Conservation (phyloP, 2,329 filamentous ascomycete genomes). For the Monosporascus cannonballus region DNA sequence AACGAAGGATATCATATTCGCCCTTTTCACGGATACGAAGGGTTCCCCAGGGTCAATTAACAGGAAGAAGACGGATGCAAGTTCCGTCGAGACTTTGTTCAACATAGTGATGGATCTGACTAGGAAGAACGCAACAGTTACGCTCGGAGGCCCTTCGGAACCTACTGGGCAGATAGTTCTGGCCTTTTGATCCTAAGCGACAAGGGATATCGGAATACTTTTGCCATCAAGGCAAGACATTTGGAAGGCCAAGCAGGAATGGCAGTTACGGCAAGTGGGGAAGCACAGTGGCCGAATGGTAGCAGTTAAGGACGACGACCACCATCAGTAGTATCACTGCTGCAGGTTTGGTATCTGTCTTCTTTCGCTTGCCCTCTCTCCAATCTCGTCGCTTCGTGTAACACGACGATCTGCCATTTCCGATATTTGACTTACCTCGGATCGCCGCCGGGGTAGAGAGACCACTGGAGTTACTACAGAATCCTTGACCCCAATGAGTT, state of each 20-base stretch:
- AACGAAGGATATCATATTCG: slow-evolving; percentile 10
- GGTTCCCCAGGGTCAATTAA: slow-evolving; percentile 24
- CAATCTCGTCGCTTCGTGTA: too few species aligned
- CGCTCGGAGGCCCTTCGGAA: slow-evolving; percentile 25
- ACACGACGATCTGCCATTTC: too few species aligned
- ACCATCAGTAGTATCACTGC: too few species aligned
- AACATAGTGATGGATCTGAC: slow-evolving; percentile 26
- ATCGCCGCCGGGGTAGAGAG: too few species aligned
- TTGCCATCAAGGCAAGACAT: not conserved
- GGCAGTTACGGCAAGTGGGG: too few species aligned
- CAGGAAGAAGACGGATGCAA: slow-evolving; percentile 15
- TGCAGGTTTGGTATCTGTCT: too few species aligned
- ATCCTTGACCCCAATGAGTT: not conserved
- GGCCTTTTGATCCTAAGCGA: slow-evolving; percentile 10
- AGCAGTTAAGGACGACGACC: too few species aligned
- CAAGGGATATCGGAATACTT: not conserved
- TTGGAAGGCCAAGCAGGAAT: too few species aligned
- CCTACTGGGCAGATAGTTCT: slow-evolving; percentile 12
- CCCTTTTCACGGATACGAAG: slow-evolving; percentile 22
- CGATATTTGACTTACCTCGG: too few species aligned
- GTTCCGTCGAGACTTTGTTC: slow-evolving; percentile 24
- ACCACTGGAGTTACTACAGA: not conserved
- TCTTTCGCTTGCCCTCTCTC: too few species aligned
- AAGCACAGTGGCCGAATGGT: too few species aligned
- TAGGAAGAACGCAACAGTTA: slow-evolving; percentile 18